Evolutionary conservation across 768 basidiomycete species (phyloP), one percentile per base, ranked within the genome.

Genomic region (Phlebiopsis gigantea): DNA sequence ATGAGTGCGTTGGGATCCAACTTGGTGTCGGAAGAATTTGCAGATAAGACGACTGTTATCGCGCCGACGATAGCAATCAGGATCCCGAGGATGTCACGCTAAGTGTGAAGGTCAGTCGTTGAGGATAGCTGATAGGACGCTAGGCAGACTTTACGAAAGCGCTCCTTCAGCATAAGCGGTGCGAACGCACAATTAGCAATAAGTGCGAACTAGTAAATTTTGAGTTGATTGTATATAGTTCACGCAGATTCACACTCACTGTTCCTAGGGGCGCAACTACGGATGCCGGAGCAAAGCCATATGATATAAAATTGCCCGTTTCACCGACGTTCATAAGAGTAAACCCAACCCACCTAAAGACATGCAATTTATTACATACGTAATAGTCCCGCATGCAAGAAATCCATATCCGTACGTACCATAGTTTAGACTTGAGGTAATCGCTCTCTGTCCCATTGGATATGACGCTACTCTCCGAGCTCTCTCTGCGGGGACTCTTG

Each of bases 101-200:
- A 57, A 24, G 51, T 46, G 17, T 58, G 66, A 46, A 70, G 62
- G 42, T 47, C 28, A 60, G 46, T 49, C 41, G 25, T 52, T 53
- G 42, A 29, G 29, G 39, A 43, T 19, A 10, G n/a, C 22, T 58
- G 15, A 49, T n/a, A n/a, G n/a, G n/a, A n/a, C n/a, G 21, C 25
- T 66, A 55, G 39, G 61, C 71, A 68, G 67, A 87, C 86, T 72
- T 79, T 87, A 31, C 87, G 85, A 67, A 99, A 95, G 5, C 79
- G 80, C 72, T 98, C 92, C 8, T 82, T 77, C 9, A 93, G 78
- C 66, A 98, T 80, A 2, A 93, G 63, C 15, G 96, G 96, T 1
- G 95, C 93, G 61, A 98, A 93, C 41, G 94, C 77, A 66, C 94
- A 98, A 69, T 98, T 98, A 14, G 96, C 92, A 57, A 96, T 85